Evolutionary conservation across 1,284 basidiomycete species (phyloP).

Genomic region (Cryptococcus sp.): DNA sequence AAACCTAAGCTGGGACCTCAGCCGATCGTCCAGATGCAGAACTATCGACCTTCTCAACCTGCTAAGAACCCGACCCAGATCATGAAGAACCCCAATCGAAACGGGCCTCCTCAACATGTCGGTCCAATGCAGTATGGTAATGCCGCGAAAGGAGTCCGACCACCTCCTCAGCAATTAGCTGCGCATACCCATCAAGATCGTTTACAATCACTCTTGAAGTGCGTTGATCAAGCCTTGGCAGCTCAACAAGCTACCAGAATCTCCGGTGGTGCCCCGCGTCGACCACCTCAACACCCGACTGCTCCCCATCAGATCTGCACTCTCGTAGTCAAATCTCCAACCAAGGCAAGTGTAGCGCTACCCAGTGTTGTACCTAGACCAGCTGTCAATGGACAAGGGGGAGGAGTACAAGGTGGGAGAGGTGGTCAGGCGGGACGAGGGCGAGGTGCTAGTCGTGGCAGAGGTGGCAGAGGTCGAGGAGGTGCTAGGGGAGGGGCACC

Average conservation of each 20-base stretch:
- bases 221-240: constrained; percentile 4
- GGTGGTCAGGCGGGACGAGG: constrained; percentile 7
- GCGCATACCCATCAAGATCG: constrained; percentile 24
- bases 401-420: not conserved
- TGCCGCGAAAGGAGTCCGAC: constrained; percentile 38
- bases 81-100: constrained; percentile 57
- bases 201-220: constrained; percentile 27
- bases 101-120: not conserved
- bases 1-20: constrained; percentile 65
- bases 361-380: not conserved
- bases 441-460: constrained; percentile 9
- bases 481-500: not conserved
- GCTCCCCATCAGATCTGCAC: not conserved
- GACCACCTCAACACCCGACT: not conserved
- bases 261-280: not conserved
- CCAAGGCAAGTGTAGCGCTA: not conserved
- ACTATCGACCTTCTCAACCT: constrained; percentile 25
- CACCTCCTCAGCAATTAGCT: constrained; percentile 5
- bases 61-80: constrained; percentile 48
- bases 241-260: constrained; percentile 13
- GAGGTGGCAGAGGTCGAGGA: constrained; percentile 9
- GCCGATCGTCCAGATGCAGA: constrained; percentile 46
- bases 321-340: constrained; percentile 2
- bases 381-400: not conserved
- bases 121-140: constrained; percentile 39